Evolutionary conservation across 495 filamentous ascomycete genomes (phyloP).

Genomic region (Penicillium cinerascens): DNA sequence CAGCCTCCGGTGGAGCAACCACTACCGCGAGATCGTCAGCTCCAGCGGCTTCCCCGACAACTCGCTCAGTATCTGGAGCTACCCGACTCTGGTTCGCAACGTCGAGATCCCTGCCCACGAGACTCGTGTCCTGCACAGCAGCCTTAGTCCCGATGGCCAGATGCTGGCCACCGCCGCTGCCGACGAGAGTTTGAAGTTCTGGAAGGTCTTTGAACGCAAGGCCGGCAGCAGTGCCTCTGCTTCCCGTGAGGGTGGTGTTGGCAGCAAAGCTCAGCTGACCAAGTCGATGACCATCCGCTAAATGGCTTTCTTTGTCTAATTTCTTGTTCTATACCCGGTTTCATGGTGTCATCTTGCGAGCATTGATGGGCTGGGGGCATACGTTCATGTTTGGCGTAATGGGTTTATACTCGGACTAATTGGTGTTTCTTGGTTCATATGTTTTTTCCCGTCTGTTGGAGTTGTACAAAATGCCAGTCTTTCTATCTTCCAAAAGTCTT

Average conservation of each 20-base stretch:
- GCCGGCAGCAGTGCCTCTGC: constrained; percentile 59
- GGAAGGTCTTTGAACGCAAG: constrained; percentile 99
- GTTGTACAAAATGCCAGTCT: constrained; percentile 16
- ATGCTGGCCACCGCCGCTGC: constrained; percentile 94
- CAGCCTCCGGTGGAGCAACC: constrained; percentile 88
- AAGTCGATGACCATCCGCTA: constrained; percentile 98
- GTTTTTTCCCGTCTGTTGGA: constrained; percentile 12
- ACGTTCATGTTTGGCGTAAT: constrained; percentile 13
- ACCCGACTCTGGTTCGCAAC: constrained; percentile 92
- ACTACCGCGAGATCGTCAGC: constrained; percentile 97
- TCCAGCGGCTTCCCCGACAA: constrained; percentile 98
- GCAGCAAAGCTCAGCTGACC: constrained; percentile 68
- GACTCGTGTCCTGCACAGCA: constrained; percentile 91
- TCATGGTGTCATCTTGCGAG: constrained; percentile 19
- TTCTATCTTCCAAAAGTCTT: background rate
- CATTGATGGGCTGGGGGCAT: constrained; percentile 28
- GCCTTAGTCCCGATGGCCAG: constrained; percentile 92
- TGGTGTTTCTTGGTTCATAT: constrained; percentile 9
- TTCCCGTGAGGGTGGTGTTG: constrained; percentile 53
- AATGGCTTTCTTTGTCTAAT: constrained; percentile 22
- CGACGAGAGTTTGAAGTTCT: constrained; percentile 98
- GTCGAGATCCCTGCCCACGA: constrained; percentile 99
- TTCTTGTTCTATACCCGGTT: constrained; percentile 16
- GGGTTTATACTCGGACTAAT: constrained; percentile 10
- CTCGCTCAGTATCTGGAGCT: constrained; percentile 97